Evolutionary conservation across 495 filamentous ascomycete species (phyloP), one percentile per base, ranked within the genome.

Genomic region (Lepidopterella palustris): DNA sequence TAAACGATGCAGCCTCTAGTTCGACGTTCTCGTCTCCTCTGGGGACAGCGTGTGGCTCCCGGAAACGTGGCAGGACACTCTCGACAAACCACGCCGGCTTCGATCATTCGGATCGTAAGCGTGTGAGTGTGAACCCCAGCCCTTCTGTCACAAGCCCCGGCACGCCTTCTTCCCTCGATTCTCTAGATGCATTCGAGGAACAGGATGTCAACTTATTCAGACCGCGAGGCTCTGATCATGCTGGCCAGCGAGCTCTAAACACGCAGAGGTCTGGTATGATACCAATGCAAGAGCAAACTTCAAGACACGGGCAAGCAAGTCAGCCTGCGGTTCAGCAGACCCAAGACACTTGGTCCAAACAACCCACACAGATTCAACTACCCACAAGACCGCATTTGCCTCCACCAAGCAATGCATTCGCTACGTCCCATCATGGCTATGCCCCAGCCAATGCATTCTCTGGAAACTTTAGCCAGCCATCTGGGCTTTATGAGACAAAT

Each of bases 31-130:
- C 47, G 18, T 25, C 47, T 6, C 47, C 47, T 5, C 25, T 50
- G 15, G 47, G 13, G 6, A 13, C 21, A 27, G 15, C 18, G 23
- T 6, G 18, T 25, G 21, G 21, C 47, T 24, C 47, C 20, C 20
- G 21, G 1, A 45, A 27, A 24, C 24, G 29, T 26, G 8, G 45
- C 49, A n/a, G 57, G 11, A 25, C 32, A 27, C 24, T 55, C 50
- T 25, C 61, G 56, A 15, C 58, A 55, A 25, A 50, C 24, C 35
- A 48, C 54, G 60, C 21, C 57, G 61, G 39, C 29, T 42, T 20
- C 25, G n/a, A 26, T 52, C 60, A 45, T 11, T 64, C 50, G 8
- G 57, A 51, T 15, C 32, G 56, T 21, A 64, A 64, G 51, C 61
- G 61, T 21, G 4, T 45, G 21, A 64, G 61, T 45, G 1, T 27